Evolutionary conservation across 1,284 basidiomycete species (phyloP).

Genomic region (Pyrrhoderma lamaoense): DNA sequence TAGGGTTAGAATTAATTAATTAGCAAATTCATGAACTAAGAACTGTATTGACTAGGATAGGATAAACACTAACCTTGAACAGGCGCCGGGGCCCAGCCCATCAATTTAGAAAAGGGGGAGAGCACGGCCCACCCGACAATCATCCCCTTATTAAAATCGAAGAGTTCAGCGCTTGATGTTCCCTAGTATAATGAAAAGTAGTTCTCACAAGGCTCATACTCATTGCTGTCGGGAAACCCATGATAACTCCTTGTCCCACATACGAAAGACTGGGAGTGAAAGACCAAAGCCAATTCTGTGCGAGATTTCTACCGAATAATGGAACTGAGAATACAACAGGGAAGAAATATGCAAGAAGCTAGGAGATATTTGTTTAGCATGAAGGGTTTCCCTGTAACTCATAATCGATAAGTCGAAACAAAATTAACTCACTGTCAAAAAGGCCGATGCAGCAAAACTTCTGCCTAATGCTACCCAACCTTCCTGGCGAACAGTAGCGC

Average conservation of each 20-base stretch:
- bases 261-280: slow-evolving; percentile 91
- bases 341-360: slow-evolving; percentile 80
- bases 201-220: slow-evolving; percentile 79
- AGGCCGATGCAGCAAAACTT: slow-evolving; percentile 68
- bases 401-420: neutral
- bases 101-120: slow-evolving; percentile 75
- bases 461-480: slow-evolving; percentile 69
- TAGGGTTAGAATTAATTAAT: slow-evolving; percentile 25
- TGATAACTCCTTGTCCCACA: slow-evolving; percentile 94
- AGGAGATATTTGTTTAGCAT: neutral
- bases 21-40: too few relatives aligned
- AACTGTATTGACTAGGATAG: too few relatives aligned
- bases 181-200: neutral
- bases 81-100: slow-evolving; percentile 87
- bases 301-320: slow-evolving; percentile 81
- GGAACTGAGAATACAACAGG: slow-evolving; percentile 90
- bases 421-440: slow-evolving; percentile 57
- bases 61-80: slow-evolving; percentile 31
- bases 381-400: neutral
- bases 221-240: slow-evolving; percentile 92
- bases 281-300: slow-evolving; percentile 88
- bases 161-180: neutral
- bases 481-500: slow-evolving; percentile 43
- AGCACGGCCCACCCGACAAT: slow-evolving; percentile 92
- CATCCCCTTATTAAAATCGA: slow-evolving; percentile 59